These are phyloP conservation scores for Coemansia sp. DNA, from an alignment of 192 early-diverging fungal genomes.

Conservation along the genomic window DNA sequence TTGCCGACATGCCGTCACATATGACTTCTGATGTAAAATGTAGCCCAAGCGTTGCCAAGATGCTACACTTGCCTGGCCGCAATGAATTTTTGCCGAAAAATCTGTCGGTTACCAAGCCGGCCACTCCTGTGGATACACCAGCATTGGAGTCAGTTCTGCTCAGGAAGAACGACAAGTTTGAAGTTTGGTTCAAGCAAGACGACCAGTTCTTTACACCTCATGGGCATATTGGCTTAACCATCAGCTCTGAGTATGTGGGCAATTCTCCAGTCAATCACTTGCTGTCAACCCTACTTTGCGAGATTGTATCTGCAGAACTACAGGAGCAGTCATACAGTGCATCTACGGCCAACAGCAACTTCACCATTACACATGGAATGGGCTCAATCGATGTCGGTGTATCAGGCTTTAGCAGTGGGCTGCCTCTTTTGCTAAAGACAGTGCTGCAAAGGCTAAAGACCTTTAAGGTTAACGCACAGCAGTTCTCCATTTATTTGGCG, in stretches of 20 bases:
- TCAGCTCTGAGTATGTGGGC: slow-evolving; percentile 14
- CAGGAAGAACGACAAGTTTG: slow-evolving; percentile 17
- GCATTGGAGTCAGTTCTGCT: slow-evolving; percentile 19
- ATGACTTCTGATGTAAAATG: not conserved
- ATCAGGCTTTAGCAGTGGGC: slow-evolving; percentile 84
- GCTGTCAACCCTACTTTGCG: not conserved
- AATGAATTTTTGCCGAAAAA: slow-evolving; percentile 39
- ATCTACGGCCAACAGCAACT: slow-evolving; percentile 71
- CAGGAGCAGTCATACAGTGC: slow-evolving; percentile 82
- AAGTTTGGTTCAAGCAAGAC: slow-evolving; percentile 93
- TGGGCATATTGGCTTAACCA: slow-evolving; percentile 67
- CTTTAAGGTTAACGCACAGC: slow-evolving; percentile 60
- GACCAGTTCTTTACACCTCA: slow-evolving; percentile 87
- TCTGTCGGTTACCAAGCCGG: not conserved
- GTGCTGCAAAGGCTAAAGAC: slow-evolving; percentile 65
- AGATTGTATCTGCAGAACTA: slow-evolving; percentile 38
- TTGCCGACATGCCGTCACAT: too few species aligned
- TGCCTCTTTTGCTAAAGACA: slow-evolving; percentile 65
- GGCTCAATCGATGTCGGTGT: slow-evolving; percentile 67
- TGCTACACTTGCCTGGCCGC: slow-evolving; percentile 10
- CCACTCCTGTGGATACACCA: not conserved
- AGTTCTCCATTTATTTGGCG: slow-evolving; percentile 58
- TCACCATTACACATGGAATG: slow-evolving; percentile 60
- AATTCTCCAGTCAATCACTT: not conserved
- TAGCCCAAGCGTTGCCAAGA: not conserved